phyloP scores from a whole-genome alignment of 352 stramenopile species.

The Globisporangium solare region DNA sequence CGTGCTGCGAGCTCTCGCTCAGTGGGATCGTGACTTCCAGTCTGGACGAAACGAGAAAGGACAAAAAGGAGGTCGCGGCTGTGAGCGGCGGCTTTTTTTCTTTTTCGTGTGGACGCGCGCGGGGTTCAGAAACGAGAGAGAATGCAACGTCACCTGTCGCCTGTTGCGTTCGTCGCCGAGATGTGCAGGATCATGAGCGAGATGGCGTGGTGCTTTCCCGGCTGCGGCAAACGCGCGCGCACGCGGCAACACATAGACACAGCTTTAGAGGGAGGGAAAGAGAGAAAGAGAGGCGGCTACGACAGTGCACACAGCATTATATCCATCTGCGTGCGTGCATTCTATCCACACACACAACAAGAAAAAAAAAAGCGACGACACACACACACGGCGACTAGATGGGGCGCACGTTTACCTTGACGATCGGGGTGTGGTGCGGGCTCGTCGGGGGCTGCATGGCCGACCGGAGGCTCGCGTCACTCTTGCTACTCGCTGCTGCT shows the following conservation, averaged over 20 bases:
- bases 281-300: not conserved
- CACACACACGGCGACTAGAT: slow-evolving; percentile 7
- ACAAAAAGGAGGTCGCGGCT: not conserved
- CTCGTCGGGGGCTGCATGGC: slow-evolving; percentile 23
- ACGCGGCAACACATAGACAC: not conserved
- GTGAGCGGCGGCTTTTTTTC: too few relatives aligned
- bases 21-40: slow-evolving; percentile 37
- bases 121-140: too few relatives aligned
- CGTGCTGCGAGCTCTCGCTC: slow-evolving; percentile 25
- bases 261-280: not conserved
- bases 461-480: slow-evolving; percentile 16
- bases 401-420: slow-evolving; percentile 29
- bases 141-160: slow-evolving; percentile 21
- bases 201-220: slow-evolving; percentile 9
- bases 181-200: slow-evolving; percentile 33
- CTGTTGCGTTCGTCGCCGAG: slow-evolving; percentile 21
- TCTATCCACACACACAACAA: not conserved
- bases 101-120: too few relatives aligned
- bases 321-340: slow-evolving; percentile 4
- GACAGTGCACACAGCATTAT: not conserved
- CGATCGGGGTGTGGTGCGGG: slow-evolving; percentile 10
- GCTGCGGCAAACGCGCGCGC: not conserved
- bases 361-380: not conserved
- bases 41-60: slow-evolving; percentile 8
- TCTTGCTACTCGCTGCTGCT: not conserved